These are phyloP conservation scores for Dunaliella sp. DNA, from an alignment of 139 green algal species.

Conservation along the genomic window DNA sequence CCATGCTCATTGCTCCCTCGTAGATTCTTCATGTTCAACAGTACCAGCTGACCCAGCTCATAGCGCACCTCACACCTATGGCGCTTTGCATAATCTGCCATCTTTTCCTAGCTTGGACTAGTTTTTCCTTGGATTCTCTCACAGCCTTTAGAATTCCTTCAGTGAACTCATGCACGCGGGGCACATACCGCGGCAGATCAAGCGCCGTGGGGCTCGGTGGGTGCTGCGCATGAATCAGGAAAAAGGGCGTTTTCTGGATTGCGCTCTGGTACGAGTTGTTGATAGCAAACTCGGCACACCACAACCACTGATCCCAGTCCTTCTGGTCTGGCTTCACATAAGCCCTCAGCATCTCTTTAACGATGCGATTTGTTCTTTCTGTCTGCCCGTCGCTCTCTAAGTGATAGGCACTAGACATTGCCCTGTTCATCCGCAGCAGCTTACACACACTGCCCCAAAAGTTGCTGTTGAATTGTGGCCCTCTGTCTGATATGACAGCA, in stretches of 20 bases:
- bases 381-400: constrained; percentile 68
- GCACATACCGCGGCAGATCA: not conserved
- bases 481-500: constrained; percentile 36
- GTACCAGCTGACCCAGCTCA: no score
- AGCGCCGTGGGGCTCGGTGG: not conserved
- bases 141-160: not conserved
- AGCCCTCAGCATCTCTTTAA: constrained; percentile 54
- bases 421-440: constrained; percentile 22
- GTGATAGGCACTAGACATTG: constrained; percentile 44
- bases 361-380: constrained; percentile 50
- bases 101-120: not conserved
- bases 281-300: constrained; percentile 18
- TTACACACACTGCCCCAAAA: constrained; percentile 34
- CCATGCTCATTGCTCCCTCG: no score
- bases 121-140: not conserved
- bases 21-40: no score
- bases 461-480: constrained; percentile 17
- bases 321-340: constrained; percentile 16
- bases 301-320: constrained; percentile 12
- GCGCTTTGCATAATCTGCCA: no score
- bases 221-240: not conserved
- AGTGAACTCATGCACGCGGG: not conserved
- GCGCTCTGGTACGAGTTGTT: constrained; percentile 22
- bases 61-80: no score
- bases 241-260: constrained; percentile 3